Percentiles rank a stretch among this genome's conserved stretches.
Conservation (phyloP, 257 asterid genomes). For the Forsythia suspensa region DNA sequence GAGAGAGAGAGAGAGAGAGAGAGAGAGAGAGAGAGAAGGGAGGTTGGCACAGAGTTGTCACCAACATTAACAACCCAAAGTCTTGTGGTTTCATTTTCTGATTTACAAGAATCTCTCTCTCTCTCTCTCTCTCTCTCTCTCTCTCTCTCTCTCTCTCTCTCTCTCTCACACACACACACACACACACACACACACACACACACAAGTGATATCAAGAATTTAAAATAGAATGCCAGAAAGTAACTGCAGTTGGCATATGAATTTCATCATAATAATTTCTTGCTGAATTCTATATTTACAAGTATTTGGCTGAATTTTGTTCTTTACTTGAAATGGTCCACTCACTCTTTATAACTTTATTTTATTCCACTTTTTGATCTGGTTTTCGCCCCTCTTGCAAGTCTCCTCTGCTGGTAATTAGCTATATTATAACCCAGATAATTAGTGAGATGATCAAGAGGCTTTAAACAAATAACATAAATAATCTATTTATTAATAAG, state of each 20-base stretch:
- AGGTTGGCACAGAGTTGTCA: constrained; percentile 2
- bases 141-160: neutral
- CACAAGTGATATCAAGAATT: neutral
- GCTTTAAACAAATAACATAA: neutral
- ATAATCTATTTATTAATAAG: too few relatives aligned
- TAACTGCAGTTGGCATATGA: neutral
- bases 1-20: neutral
- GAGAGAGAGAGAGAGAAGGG: neutral
- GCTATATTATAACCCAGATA: neutral
- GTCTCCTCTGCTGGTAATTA: neutral
- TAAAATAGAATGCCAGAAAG: neutral
- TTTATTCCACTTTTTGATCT: constrained; percentile 1
- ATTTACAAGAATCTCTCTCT: neutral
- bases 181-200: neutral
- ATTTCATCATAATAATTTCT: neutral
- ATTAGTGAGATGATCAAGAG: neutral
- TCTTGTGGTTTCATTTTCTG: neutral
- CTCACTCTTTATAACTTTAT: neutral
- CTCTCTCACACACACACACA: neutral
- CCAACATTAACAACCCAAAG: neutral
- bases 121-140: neutral
- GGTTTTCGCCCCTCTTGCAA: neutral
- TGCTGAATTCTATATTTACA: neutral
- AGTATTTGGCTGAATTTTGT: neutral
- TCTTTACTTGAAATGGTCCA: neutral